Evolutionary conservation across 768 basidiomycete species (phyloP), one percentile per base, ranked within the genome.

Genomic region (Suillus brevipes): DNA sequence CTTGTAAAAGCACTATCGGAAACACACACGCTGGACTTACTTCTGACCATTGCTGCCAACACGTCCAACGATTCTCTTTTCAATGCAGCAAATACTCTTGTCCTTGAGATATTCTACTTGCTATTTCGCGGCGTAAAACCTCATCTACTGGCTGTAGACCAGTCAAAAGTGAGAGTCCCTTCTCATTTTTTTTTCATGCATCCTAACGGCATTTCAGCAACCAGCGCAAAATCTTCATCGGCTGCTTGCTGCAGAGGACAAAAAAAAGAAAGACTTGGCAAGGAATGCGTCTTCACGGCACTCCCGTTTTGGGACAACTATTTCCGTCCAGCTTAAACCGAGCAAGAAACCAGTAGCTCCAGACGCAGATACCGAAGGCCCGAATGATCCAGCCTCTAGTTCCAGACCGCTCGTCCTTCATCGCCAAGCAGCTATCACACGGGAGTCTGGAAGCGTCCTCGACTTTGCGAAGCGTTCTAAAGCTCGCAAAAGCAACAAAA

Each of bases 241-340:
- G 49, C 85, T 98, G 60, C 85, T 99, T 18, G 89, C 87, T 4
- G 78, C 83, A 40, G 97, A 99, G 78, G 87, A 87, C 66, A 85
- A 84, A 63, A 81, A 81, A 49, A 89, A 88, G 65, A 82, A 83
- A 40, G 82, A 86, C 62, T 74, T 84, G 31, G 81, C 85, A 0
- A 83, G 86, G 57, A 79, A 82, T 57, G 80, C 85, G 6, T 78
- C 88, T 60, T 92, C 94, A 25, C 86, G 97, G 38, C 97, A 99
- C 78, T 94, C 95, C 31, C 88, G 96, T 57, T 99, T 99, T 77
- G 97, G 97, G 1, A 99, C 97, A 3, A 99, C 96, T 10, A 89
- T 99, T 68, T 80, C 90, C 25, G 89, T 99, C 61, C 86, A 83
- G 67, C 80, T 91, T 50, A 90, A 89, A 65, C 75, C 87, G 16